Evolutionary conservation across 2,329 filamentous ascomycete genomes (phyloP), one percentile per base, ranked within the genome.

Genomic region (Epichloe amarillans): DNA sequence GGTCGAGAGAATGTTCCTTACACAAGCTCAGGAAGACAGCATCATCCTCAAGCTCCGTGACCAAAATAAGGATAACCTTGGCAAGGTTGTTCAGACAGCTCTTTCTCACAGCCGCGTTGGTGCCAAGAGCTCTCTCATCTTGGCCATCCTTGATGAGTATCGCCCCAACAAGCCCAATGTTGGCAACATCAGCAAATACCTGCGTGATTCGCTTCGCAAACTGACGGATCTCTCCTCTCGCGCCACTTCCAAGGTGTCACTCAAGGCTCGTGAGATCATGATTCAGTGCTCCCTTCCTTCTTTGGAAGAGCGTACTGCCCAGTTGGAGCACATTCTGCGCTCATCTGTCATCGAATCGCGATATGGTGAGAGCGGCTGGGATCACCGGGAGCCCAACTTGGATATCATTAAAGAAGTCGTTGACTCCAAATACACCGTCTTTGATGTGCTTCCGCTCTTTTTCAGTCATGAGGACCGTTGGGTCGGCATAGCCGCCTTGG

Each of bases 241-340:
- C 73, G 63, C 77, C 47, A 93, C 91, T 11, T 88, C 91, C 57
- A 98, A 97, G 82, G 91, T 98, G 41, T 88, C 91, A 0, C 79
- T 98, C 58, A 98, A 98, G 77, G 91, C 93, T 44, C 86, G 93
- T 64, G 93, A 98, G 72, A 84, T 97, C 48, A 83, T 98, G 62
- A 98, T 98, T 56, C 93, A 97, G 70, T 96, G 89, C 65, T 90
- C 93, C 50, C 79, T 98, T 66, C 93, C 93, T 17, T 98, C 93
- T 3, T 76, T 98, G 19, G 93, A 97, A 69, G 93, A 98, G 76
- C 84, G 93, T 59, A 86, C 87, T 26, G 80, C 85, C 6, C 93
- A 98, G 73, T 96, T 98, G 91, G 93, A 97, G 74, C 91, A 97
- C 69, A 98, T 98, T 57, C 77, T 98, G 50, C 87, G 90, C 53